A percentile compares a stretch with the other conserved stretches of the same genome.
Conservation (phyloP, 2,329 filamentous ascomycete genomes). For the Cercospora nicotianae region DNA sequence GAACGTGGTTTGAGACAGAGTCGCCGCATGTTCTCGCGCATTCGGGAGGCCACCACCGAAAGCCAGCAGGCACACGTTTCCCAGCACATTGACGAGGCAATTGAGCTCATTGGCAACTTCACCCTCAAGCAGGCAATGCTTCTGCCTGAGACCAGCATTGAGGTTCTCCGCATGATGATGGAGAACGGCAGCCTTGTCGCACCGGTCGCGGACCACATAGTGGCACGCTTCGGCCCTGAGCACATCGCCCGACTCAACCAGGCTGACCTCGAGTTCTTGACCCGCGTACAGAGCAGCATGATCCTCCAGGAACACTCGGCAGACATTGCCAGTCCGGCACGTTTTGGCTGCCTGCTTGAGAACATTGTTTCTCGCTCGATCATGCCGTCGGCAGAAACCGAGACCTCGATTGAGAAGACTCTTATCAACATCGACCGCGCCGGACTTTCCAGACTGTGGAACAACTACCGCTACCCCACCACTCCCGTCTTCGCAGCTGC, state of each 20-base stretch:
- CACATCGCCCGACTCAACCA: constrained; percentile 57
- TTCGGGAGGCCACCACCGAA: constrained; percentile 62
- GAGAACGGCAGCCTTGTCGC: constrained; percentile 64
- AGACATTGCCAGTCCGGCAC: constrained; percentile 59
- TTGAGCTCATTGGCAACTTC: constrained; percentile 66
- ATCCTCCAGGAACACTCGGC: constrained; percentile 47
- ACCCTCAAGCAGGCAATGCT: constrained; percentile 55
- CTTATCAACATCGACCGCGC: constrained; percentile 54
- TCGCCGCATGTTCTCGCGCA: constrained; percentile 82
- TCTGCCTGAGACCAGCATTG: constrained; percentile 57
- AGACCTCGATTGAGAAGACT: constrained; percentile 58
- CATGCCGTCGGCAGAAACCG: constrained; percentile 57
- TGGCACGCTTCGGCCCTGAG: constrained; percentile 61
- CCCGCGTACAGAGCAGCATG: constrained; percentile 60
- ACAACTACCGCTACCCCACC: constrained; percentile 55
- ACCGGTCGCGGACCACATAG: constrained; percentile 59
- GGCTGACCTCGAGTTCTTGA: constrained; percentile 58
- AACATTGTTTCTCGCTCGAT: constrained; percentile 55
- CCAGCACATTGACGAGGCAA: constrained; percentile 84
- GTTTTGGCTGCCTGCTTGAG: constrained; percentile 63
- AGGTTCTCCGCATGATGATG: constrained; percentile 63
- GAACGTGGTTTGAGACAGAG: constrained; percentile 78
- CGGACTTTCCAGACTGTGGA: constrained; percentile 57
- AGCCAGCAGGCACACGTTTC: constrained; percentile 55
- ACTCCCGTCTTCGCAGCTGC: constrained; percentile 51